Conservation (phyloP, 306 rosid genomes). For the Gillenia trifoliata region DNA sequence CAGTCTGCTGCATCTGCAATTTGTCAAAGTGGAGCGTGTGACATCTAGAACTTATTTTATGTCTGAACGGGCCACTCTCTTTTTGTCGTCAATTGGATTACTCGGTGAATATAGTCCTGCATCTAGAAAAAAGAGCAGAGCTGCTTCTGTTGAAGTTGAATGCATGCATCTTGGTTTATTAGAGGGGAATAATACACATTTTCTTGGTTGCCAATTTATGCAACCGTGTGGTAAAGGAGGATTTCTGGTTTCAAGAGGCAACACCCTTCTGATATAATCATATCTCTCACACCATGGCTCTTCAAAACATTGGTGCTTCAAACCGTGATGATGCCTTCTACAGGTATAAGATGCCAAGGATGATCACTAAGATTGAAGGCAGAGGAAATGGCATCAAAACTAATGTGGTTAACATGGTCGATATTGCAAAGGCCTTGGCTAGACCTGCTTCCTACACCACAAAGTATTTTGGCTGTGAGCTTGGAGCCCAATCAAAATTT, state of each 20-base stretch:
- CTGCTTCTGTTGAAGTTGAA: conserved; percentile 22
- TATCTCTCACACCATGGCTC: conserved; percentile 40
- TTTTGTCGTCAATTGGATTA: conserved; percentile 55
- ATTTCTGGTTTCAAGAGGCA: conserved; percentile 8
- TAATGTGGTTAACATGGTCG: conserved; percentile 75
- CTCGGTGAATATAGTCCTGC: conserved; percentile 67
- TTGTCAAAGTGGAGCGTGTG: conserved; percentile 47
- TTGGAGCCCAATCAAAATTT: conserved; percentile 80
- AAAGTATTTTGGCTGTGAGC: conserved; percentile 78
- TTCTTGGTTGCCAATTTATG: conserved; percentile 31
- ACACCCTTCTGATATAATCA: conserved; percentile 15
- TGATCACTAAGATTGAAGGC: conserved; percentile 80
- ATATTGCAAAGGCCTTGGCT: conserved; percentile 80
- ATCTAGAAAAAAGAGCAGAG: conserved; percentile 53
- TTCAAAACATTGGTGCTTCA: conserved; percentile 76
- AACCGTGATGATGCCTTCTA: conserved; percentile 89
- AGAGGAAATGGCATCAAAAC: conserved; percentile 87
- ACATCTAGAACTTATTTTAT: conserved; percentile 59
- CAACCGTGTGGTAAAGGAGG: conserved; percentile 19
- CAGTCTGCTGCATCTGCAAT: conserved; percentile 26
- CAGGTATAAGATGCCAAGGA: conserved; percentile 89
- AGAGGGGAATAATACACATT: conserved; percentile 16
- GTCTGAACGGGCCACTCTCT: conserved; percentile 60
- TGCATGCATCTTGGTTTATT: conserved; percentile 40
- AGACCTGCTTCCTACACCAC: conserved; percentile 79